Evolutionary conservation across 2,329 filamentous ascomycete genomes (phyloP).

Genomic region (Aspergillus niger): DNA sequence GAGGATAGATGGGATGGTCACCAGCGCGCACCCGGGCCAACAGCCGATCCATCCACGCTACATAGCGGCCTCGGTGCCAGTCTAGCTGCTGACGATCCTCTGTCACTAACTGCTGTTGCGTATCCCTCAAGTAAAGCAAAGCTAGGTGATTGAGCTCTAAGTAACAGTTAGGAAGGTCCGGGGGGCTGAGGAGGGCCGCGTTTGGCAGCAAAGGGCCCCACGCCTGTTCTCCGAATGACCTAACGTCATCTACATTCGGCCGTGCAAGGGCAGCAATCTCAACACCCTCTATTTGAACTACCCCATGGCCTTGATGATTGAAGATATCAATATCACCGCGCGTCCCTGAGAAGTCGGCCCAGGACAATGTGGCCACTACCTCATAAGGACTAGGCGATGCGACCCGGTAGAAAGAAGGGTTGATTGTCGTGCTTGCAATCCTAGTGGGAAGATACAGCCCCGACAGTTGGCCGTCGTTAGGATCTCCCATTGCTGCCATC

Average conservation of each 20-base stretch:
- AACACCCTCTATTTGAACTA: conserved; percentile 10
- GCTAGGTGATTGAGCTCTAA: neutral
- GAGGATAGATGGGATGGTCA: neutral
- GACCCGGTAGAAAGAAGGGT: neutral
- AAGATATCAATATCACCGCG: conserved; percentile 12
- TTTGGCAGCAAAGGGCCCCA: conserved; percentile 3
- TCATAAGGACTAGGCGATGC: neutral
- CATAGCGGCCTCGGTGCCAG: neutral
- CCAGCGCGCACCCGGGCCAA: neutral
- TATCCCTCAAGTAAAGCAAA: conserved; percentile 2
- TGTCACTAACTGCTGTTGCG: neutral
- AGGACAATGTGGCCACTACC: neutral
- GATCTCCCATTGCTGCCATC: conserved; percentile 22
- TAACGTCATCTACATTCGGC: neutral
- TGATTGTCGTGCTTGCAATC: conserved; percentile 14
- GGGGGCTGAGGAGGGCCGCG: neutral
- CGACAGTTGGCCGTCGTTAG: conserved; percentile 17
- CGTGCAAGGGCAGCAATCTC: neutral
- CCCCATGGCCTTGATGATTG: neutral
- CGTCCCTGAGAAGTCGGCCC: neutral
- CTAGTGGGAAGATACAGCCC: conserved; percentile 15
- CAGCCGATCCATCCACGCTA: conserved; percentile 8
- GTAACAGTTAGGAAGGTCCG: neutral
- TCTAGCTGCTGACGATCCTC: neutral
- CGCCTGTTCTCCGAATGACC: neutral